Evolutionary conservation across 345 rosid genomes (phyloP).

Genomic region (Eucalyptus grandis): DNA sequence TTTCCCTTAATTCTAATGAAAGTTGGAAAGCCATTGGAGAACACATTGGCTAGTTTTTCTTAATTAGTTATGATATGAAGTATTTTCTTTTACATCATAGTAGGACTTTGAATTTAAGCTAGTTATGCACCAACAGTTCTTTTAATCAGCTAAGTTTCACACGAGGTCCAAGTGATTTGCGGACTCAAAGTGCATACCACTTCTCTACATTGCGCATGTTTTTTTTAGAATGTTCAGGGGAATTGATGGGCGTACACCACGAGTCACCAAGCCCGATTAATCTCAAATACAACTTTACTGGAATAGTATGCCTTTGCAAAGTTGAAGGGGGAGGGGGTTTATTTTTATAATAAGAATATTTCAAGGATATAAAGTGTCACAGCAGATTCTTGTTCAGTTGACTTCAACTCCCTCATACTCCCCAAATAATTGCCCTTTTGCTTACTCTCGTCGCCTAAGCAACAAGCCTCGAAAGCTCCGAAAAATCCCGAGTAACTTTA

Average conservation of each 20-base stretch:
- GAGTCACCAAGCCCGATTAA: not conserved
- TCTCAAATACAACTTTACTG: not conserved
- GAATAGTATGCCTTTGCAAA: not conserved
- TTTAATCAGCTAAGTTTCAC: not conserved
- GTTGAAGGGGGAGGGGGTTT: not conserved
- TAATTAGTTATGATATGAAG: not conserved
- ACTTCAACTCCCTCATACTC: not conserved
- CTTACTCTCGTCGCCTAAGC: not conserved
- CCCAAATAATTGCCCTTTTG: not conserved
- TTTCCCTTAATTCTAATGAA: not conserved
- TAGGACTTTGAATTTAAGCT: not conserved
- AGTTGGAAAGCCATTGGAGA: not conserved
- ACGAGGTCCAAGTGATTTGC: not conserved
- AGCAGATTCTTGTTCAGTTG: not conserved
- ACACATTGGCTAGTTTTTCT: not conserved
- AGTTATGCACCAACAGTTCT: not conserved
- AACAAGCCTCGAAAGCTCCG: not conserved
- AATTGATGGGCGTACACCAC: not conserved
- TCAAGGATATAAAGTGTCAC: not conserved
- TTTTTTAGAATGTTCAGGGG: not conserved
- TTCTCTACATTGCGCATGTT: not conserved
- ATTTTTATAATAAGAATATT: not conserved
- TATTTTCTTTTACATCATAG: not conserved
- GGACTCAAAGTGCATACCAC: not conserved
- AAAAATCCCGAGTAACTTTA: not conserved